Evolutionary conservation across 441 rosid genomes (phyloP).

Genomic region (Jatropha multifida): DNA sequence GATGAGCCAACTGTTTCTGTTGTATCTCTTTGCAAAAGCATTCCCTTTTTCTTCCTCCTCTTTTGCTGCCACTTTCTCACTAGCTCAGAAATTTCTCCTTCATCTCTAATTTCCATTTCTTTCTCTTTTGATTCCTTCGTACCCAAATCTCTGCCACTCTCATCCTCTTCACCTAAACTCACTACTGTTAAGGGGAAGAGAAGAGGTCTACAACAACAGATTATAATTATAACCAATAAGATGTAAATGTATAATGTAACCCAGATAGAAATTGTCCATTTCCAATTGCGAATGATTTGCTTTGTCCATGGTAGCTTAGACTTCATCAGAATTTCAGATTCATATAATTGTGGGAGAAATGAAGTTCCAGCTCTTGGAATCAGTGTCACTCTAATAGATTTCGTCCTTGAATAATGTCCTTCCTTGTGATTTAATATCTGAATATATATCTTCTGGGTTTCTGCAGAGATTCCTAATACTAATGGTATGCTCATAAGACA

Average conservation of each 20-base stretch:
- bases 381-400: conserved; percentile 50
- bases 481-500: conserved; percentile 57
- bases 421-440: conserved; percentile 52
- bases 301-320: conserved; percentile 71
- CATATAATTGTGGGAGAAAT: conserved; percentile 58
- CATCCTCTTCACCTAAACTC: neutral
- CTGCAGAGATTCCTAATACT: conserved; percentile 54
- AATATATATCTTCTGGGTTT: conserved; percentile 58
- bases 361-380: conserved; percentile 62
- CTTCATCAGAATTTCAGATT: conserved; percentile 48
- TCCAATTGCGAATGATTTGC: conserved; percentile 65
- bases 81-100: conserved; percentile 33
- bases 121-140: conserved; percentile 21
- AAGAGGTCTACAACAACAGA: conserved; percentile 43
- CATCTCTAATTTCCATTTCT: conserved; percentile 9
- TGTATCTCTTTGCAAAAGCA: conserved; percentile 20
- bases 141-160: neutral
- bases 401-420: conserved; percentile 45
- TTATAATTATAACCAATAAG: conserved; percentile 33
- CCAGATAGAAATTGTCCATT: conserved; percentile 74
- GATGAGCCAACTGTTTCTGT: conserved; percentile 25
- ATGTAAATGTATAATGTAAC: conserved; percentile 47
- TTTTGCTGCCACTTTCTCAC: conserved; percentile 45
- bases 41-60: conserved; percentile 47
- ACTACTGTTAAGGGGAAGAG: conserved; percentile 35